Conservation (phyloP, 306 rosid genomes). For the Casuarina cunninghamiana region DNA sequence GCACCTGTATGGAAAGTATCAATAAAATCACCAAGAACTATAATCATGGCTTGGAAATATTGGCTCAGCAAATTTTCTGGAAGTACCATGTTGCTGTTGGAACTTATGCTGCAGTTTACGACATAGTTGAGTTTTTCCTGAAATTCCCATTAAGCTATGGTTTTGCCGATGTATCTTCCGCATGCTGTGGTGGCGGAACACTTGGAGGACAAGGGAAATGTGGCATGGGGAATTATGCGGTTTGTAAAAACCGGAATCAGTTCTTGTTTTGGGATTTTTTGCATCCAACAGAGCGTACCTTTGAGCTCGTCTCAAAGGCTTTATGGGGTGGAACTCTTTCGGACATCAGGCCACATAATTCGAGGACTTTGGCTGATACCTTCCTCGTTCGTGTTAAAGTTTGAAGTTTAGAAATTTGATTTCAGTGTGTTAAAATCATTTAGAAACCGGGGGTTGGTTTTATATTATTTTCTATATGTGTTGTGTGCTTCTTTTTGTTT, state of each 20-base stretch:
- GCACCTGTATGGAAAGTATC: slow-evolving; percentile 28
- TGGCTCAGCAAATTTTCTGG: slow-evolving; percentile 9
- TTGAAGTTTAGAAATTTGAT: too few species aligned
- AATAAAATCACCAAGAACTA: slow-evolving; percentile 31
- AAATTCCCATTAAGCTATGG: too few species aligned
- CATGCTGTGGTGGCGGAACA: slow-evolving; percentile 44
- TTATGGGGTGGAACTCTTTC: slow-evolving; percentile 30
- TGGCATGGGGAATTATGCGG: slow-evolving; percentile 29
- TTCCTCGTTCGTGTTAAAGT: background rate
- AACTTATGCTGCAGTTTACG: slow-evolving; percentile 32
- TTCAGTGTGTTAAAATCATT: too few species aligned
- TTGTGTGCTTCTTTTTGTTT: too few species aligned
- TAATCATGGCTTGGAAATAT: slow-evolving; percentile 35
- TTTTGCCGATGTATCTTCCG: background rate
- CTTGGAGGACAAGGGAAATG: slow-evolving; percentile 38
- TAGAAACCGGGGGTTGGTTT: too few species aligned
- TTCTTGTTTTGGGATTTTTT: slow-evolving; percentile 45
- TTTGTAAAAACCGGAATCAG: slow-evolving; percentile 23
- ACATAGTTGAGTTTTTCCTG: slow-evolving; percentile 23
- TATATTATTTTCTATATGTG: too few species aligned
- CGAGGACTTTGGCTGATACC: slow-evolving; percentile 24
- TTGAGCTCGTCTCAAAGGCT: slow-evolving; percentile 34
- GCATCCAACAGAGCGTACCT: slow-evolving; percentile 41
- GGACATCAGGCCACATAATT: slow-evolving; percentile 32
- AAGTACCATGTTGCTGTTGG: slow-evolving; percentile 16